These are phyloP conservation scores for Suillus subaureus DNA, from an alignment of 768 basidiomycete genomes.

Conservation along the genomic window DNA sequence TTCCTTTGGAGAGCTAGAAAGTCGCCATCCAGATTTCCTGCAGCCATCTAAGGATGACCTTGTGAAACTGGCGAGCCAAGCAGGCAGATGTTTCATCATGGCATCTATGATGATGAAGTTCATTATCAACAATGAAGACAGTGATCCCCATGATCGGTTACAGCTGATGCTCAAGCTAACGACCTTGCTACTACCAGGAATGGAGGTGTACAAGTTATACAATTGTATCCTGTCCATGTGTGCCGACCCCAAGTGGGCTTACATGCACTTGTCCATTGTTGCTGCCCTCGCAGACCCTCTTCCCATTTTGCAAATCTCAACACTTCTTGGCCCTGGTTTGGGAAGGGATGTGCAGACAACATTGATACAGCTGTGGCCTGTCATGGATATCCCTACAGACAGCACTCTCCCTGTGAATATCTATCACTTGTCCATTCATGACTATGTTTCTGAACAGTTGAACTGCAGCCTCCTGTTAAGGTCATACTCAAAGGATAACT, in stretches of 20 bases:
- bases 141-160: too few species aligned
- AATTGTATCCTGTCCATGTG: neutral
- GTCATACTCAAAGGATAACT: too few species aligned
- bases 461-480: neutral
- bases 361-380: neutral
- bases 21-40: too few species aligned
- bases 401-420: neutral
- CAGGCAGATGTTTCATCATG: too few species aligned
- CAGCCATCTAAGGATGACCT: too few species aligned
- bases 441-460: neutral
- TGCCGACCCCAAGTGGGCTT: neutral
- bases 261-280: neutral
- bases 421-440: neutral
- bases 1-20: too few species aligned
- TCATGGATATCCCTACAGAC: neutral
- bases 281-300: neutral
- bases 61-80: too few species aligned
- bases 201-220: neutral
- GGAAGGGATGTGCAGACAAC: neutral
- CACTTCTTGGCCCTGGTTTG: neutral
- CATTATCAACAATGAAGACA: too few species aligned
- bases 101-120: too few species aligned
- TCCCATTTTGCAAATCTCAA: neutral
- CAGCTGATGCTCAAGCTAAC: too few species aligned
- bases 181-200: too few species aligned